Evolutionary conservation across 257 asterid species (phyloP).

Genomic region (Gardenia jasminoides): DNA sequence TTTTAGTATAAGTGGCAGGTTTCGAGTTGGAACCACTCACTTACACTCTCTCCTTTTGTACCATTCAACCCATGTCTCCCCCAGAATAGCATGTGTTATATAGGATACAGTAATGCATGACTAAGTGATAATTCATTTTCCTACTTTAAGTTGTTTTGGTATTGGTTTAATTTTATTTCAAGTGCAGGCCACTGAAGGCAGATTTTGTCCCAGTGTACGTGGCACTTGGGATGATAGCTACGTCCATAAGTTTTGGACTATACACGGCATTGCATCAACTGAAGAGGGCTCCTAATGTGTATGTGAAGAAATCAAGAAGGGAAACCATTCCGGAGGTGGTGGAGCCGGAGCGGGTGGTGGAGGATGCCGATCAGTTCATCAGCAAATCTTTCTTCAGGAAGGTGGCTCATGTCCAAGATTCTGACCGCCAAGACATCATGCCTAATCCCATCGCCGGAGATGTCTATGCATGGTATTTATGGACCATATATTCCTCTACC

Average conservation of each 20-base stretch:
- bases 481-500: too few species aligned
- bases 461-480: slow-evolving; percentile 11
- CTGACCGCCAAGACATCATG: slow-evolving; percentile 20
- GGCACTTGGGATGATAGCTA: slow-evolving; percentile 30
- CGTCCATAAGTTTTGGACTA: slow-evolving; percentile 20
- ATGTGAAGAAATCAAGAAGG: slow-evolving; percentile 33
- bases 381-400: slow-evolving; percentile 38
- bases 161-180: too few species aligned
- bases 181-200: slow-evolving; percentile 8
- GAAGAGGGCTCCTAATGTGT: slow-evolving; percentile 27
- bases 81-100: too few species aligned
- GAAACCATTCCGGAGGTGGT: slow-evolving; percentile 37
- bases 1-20: too few species aligned
- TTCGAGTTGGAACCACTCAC: too few species aligned
- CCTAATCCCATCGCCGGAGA: slow-evolving; percentile 29
- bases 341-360: slow-evolving; percentile 37
- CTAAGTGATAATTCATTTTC: too few species aligned
- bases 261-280: slow-evolving; percentile 31
- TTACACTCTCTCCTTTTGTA: too few species aligned
- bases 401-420: slow-evolving; percentile 41
- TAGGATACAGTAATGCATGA: too few species aligned
- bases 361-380: slow-evolving; percentile 22
- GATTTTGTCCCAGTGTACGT: slow-evolving; percentile 32
- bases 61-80: too few species aligned
- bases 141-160: too few species aligned